These are phyloP conservation scores for Russula griseocarnosa DNA, from an alignment of 768 basidiomycete species.

Conservation along the genomic window DNA sequence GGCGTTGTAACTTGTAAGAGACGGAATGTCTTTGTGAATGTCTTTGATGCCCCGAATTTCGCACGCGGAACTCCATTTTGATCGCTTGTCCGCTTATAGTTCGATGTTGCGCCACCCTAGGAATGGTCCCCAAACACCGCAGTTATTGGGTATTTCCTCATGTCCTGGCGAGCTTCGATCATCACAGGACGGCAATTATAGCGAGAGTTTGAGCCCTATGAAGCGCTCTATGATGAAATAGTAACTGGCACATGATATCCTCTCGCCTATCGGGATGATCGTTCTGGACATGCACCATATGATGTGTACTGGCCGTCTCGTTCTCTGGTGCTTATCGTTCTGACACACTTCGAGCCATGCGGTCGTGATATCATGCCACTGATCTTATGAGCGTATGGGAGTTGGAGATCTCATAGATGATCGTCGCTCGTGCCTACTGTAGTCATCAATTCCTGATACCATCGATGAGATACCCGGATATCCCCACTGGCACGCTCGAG, in stretches of 20 bases:
- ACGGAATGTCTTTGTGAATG: too few relatives aligned
- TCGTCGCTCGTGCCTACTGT: not conserved
- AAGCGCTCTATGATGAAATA: not conserved
- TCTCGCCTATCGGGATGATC: not conserved
- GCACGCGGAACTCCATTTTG: too few relatives aligned
- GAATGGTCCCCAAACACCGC: not conserved
- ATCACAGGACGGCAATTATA: not conserved
- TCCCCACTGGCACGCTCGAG: not conserved
- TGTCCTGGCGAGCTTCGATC: not conserved
- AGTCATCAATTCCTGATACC: not conserved
- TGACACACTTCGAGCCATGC: not conserved
- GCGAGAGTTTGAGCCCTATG: not conserved
- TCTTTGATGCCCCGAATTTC: too few relatives aligned
- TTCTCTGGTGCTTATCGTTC: too few relatives aligned
- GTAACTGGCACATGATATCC: not conserved
- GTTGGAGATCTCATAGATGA: not conserved
- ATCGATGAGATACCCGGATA: not conserved
- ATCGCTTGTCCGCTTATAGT: too few relatives aligned
- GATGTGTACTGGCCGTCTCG: too few relatives aligned
- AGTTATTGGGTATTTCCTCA: not conserved
- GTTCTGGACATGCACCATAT: too few relatives aligned
- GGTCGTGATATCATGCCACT: not conserved
- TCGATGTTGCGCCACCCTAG: too few relatives aligned
- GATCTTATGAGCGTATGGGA: too few relatives aligned
- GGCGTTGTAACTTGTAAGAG: too few relatives aligned